Base-by-base conservation (phyloP, 805 yeast species). In the Hanseniaspora mollemarum region DNA sequence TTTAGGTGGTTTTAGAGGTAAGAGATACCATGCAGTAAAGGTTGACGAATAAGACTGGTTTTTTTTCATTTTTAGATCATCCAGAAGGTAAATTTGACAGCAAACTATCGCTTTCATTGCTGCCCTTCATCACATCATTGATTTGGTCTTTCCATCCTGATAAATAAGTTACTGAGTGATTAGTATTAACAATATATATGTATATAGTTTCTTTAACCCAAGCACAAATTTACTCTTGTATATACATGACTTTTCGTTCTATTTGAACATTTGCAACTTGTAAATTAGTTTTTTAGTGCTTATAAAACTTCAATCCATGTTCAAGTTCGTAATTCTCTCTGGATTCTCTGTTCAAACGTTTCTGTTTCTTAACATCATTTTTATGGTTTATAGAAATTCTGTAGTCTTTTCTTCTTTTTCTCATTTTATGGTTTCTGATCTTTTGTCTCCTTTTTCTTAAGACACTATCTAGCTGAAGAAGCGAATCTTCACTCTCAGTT, bases 341-440 rank as follows among this genome's bases (percentile, higher is more conserved):
- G 12, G 50, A 36, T 38, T 46, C 50, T 12, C 22, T 40, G 7
- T 33, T 36, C 8, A 39, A 33, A 26, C 41, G 28, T 33, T 36
- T 37, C 33, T 25, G 40, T 52, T 55, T 62, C 43, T 62, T 62
- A 55, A 67, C 66, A 54, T 61, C 67, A 7, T 81, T 80, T 59
- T 79, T 68, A 66, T 81, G 82, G 66, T 79, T 79, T 76, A 76
- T 81, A 64, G 81, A 71, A 15, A 92, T 83, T 67, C 94, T 77
- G 67, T 88, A 94, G 42, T 81, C 85, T 77, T 81, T 87, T 78
- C 96, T 83, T 77, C 97, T 84, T 81, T 92, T 92, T 72, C 92
- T 83, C 66, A 87, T 75, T 73, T 92, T 92, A 70, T 92, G 98
- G 65, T 88, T 86, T 78, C 90, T 92, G 96, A 92, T 92, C 75